A percentile compares a stretch with the other conserved stretches of the same genome.
These are phyloP conservation scores for Acorus gramineus DNA, from an alignment of 106 monocot genomes.

Conservation along the genomic window DNA sequence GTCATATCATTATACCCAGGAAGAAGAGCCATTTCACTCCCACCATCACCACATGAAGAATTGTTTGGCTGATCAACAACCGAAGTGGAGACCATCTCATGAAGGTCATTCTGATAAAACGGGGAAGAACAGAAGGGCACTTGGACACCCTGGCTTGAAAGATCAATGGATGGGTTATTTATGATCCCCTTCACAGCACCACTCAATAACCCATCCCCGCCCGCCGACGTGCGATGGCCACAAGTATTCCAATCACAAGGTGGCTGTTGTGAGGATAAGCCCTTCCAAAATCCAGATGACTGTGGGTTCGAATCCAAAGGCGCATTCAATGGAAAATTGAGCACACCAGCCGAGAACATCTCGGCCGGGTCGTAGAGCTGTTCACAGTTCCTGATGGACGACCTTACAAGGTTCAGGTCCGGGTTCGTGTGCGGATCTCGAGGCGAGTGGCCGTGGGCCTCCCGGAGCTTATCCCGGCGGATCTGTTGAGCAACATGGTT, in stretches of 20 bases:
- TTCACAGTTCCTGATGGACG: too few relatives aligned
- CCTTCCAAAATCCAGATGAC: too few relatives aligned
- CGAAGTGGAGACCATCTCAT: slow-evolving; percentile 10
- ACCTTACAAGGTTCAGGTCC: slow-evolving; percentile 3
- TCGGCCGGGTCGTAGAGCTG: slow-evolving; percentile 10
- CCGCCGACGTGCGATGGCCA: background rate
- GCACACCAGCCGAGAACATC: slow-evolving; percentile 4
- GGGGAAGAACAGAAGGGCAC: slow-evolving; percentile 6
- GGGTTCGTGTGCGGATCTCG: background rate
- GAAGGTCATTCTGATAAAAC: slow-evolving; percentile 4
- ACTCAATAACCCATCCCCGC: background rate
- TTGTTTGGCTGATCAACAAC: background rate
- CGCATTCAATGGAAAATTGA: background rate
- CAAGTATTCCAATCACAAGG: background rate
- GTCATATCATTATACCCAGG: slow-evolving; percentile 6
- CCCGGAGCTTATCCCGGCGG: slow-evolving; percentile 50
- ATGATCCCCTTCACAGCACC: too few relatives aligned
- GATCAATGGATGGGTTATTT: too few relatives aligned
- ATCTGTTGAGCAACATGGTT: slow-evolving; percentile 45
- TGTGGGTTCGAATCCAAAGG: too few relatives aligned
- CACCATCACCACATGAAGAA: slow-evolving; percentile 7
- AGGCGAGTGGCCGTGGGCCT: background rate
- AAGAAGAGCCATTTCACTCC: slow-evolving; percentile 17
- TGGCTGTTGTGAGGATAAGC: too few relatives aligned
- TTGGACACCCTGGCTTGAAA: background rate